Evolutionary conservation across 768 basidiomycete species (phyloP).

Genomic region (Podaxis mareebaensis): DNA sequence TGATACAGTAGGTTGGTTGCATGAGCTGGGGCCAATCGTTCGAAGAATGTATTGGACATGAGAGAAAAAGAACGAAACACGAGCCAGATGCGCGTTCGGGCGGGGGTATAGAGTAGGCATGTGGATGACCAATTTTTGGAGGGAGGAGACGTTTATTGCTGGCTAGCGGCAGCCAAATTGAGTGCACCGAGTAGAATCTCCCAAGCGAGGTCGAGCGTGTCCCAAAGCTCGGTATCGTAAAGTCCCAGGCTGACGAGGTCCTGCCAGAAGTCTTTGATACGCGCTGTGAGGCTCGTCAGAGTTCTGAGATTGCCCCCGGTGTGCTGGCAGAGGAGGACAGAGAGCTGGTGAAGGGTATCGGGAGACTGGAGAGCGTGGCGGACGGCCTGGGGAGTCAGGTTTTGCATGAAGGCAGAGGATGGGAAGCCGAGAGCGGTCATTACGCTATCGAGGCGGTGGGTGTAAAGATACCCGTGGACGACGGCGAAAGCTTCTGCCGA

Average conservation of each 20-base stretch:
- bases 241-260: conserved; percentile 76
- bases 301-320: conserved; percentile 43
- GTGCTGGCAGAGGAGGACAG: conserved; percentile 49
- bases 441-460: conserved; percentile 58
- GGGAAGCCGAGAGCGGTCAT: conserved; percentile 65
- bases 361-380: conserved; percentile 47
- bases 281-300: conserved; percentile 58
- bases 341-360: conserved; percentile 54
- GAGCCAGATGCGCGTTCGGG: conserved; percentile 11
- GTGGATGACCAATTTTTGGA: background rate
- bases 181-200: conserved; percentile 65
- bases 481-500: conserved; percentile 68
- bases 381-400: conserved; percentile 44
- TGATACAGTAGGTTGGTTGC: conserved; percentile 10
- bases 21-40: background rate
- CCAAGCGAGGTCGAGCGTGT: conserved; percentile 77
- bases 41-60: background rate
- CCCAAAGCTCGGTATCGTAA: conserved; percentile 74
- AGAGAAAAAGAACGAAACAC: conserved; percentile 3
- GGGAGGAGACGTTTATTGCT: conserved; percentile 17
- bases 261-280: conserved; percentile 79
- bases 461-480: conserved; percentile 69
- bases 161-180: conserved; percentile 43
- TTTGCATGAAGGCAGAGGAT: conserved; percentile 44
- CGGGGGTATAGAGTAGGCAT: conserved; percentile 2